Percentiles rank a stretch among this genome's conserved stretches.
These are phyloP conservation scores for Ustilago tritici DNA, from an alignment of 1,284 basidiomycete species.

Conservation along the genomic window DNA sequence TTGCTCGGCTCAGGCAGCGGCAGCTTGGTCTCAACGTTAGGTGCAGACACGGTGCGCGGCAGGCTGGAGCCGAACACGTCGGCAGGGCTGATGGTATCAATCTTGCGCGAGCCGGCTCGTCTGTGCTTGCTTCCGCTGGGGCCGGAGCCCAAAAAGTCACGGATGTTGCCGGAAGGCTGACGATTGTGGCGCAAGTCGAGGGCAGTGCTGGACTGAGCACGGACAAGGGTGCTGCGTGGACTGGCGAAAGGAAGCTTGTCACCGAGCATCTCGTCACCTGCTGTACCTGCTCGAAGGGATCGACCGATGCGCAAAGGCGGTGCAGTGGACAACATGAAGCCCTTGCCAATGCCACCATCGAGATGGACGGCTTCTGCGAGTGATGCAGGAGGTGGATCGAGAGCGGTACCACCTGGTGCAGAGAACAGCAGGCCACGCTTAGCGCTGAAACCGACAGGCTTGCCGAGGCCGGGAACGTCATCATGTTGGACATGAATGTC, in stretches of 20 bases:
- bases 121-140: constrained; percentile 28
- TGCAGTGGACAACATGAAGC: constrained; percentile 17
- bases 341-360: constrained; percentile 27
- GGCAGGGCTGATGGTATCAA: constrained; percentile 66
- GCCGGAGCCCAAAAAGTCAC: constrained; percentile 32
- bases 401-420: constrained; percentile 24
- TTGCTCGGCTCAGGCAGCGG: constrained; percentile 44
- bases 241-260: constrained; percentile 48
- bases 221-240: constrained; percentile 49
- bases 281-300: constrained; percentile 25
- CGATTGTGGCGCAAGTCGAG: constrained; percentile 29
- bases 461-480: constrained; percentile 13
- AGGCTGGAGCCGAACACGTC: constrained; percentile 62
- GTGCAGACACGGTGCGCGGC: constrained; percentile 36
- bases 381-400: constrained; percentile 46
- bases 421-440: constrained; percentile 54
- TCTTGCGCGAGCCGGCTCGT: constrained; percentile 40
- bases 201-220: constrained; percentile 41
- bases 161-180: constrained; percentile 46
- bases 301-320: constrained; percentile 36
- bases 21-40: constrained; percentile 24
- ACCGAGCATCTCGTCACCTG: constrained; percentile 46
- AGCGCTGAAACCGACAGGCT: constrained; percentile 37
- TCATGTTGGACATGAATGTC: constrained; percentile 35
- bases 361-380: constrained; percentile 37